These are phyloP conservation scores for Citrullus mucosospermus DNA, from an alignment of 306 rosid genomes.

Conservation along the genomic window DNA sequence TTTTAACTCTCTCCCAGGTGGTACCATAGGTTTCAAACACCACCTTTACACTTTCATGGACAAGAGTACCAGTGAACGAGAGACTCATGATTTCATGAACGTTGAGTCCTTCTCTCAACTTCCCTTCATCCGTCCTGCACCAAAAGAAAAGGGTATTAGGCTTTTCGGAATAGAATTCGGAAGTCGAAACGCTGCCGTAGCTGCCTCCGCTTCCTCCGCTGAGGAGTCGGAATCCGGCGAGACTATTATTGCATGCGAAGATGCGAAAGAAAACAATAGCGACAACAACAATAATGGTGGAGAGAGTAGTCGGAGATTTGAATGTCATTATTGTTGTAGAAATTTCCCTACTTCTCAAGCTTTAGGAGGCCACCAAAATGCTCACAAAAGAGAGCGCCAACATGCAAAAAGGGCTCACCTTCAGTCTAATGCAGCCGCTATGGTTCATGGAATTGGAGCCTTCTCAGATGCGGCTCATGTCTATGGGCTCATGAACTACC, in stretches of 20 bases:
- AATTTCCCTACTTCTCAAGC: conserved; percentile 96
- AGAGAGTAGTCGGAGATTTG: conserved; percentile 64
- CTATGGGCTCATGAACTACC: conserved; percentile 55
- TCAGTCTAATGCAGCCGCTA: conserved; percentile 35
- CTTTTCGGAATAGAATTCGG: conserved; percentile 82
- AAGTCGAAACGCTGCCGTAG: neutral
- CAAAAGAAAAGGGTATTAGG: conserved; percentile 46
- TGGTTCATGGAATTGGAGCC: conserved; percentile 32
- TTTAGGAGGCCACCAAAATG: conserved; percentile 93
- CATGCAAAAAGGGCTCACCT: conserved; percentile 87
- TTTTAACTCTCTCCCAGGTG: too few species aligned
- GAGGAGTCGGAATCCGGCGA: conserved; percentile 27
- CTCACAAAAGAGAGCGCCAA: conserved; percentile 82
- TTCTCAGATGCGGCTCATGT: conserved; percentile 47
- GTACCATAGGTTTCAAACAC: neutral
- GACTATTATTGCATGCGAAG: conserved; percentile 16
- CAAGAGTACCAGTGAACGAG: conserved; percentile 37
- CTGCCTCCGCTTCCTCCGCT: neutral
- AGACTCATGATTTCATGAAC: conserved; percentile 87
- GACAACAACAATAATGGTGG: conserved; percentile 3
- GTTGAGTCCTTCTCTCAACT: conserved; percentile 92
- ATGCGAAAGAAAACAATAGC: neutral
- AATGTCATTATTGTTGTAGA: conserved; percentile 88
- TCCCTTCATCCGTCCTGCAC: conserved; percentile 82
- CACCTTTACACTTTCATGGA: conserved; percentile 33